Evolutionary conservation across 768 basidiomycete genomes (phyloP), one percentile per base, ranked within the genome.

Genomic region (Rhizopogon vesiculosus): DNA sequence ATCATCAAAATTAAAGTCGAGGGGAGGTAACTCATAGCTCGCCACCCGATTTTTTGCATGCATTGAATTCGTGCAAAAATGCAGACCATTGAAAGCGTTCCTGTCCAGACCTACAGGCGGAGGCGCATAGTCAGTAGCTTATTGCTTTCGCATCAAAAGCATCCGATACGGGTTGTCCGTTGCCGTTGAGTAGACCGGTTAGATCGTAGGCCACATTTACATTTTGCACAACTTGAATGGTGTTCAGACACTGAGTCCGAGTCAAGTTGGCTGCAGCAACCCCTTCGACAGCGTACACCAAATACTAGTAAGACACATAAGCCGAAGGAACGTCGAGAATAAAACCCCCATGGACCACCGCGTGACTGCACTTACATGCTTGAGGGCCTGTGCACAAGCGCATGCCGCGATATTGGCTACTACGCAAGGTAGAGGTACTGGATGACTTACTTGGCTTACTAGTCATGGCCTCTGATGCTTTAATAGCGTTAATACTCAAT

Each of bases 31-130:
- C 65, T 60, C 0, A 59, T 53, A 2, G 70, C 72, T 51, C 70
- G 70, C 41, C 73, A 74, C 12, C 73, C 73, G 1, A 74, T 18
- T 25, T 64, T 63, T 63, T 63, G 15, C 13, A 22, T 2, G 76
- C 58, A 10, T 68, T 66, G 58, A 74, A 78, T 44, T 75, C 66
- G 42, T 75, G 74, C 0, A 64, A 45, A 45, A 67, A 67, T 3
- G 25, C 38, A 3, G 15, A 18, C 64, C 64, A 66, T 12, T 13
- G 28, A 13, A 66, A 68, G 6, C 57, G 15, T 7, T 57, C 50
- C 6, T 57, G 48, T 1, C 48, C 43, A 5, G 0, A 3, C 22
- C 66, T 62, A 35, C 66, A 67, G 19, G 51, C 35, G 0, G 7
- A 0, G 16, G 3, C 1, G 25, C 66, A 67, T 1, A 56, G 54